A percentile compares a stretch with the other conserved stretches of the same genome.
These are phyloP conservation scores for Penicillium flavigenum DNA, from an alignment of 495 filamentous ascomycete genomes.

Conservation along the genomic window DNA sequence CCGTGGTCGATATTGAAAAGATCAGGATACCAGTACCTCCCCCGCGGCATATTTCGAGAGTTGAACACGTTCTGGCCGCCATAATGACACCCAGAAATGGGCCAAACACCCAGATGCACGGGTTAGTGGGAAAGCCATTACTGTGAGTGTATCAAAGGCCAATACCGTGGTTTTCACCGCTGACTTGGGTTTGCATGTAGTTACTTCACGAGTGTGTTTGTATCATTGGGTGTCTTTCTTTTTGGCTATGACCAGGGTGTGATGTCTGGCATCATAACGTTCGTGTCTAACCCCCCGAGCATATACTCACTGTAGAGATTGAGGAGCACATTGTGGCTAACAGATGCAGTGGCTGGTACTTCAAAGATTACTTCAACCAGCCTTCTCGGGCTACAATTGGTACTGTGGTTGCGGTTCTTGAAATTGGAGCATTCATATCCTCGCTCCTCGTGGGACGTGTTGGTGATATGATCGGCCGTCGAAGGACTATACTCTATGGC, in stretches of 20 bases:
- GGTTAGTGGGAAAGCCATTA: constrained; percentile 92
- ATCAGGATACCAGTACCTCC: constrained; percentile 76
- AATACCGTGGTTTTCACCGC: constrained; percentile 22
- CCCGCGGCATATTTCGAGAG: constrained; percentile 58
- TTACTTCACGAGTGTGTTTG: constrained; percentile 97
- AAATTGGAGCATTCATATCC: constrained; percentile 88
- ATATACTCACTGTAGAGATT: not conserved
- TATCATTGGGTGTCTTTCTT: constrained; percentile 94
- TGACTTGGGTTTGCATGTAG: constrained; percentile 41
- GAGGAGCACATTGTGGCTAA: constrained; percentile 10
- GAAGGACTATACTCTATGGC: constrained; percentile 90
- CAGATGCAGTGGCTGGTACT: constrained; percentile 70
- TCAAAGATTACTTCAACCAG: constrained; percentile 88
- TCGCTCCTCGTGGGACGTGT: constrained; percentile 86
- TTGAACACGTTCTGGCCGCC: constrained; percentile 66
- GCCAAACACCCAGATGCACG: constrained; percentile 69
- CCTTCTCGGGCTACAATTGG: constrained; percentile 81
- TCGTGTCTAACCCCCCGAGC: constrained; percentile 36
- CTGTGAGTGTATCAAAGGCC: constrained; percentile 61
- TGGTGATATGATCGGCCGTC: constrained; percentile 87
- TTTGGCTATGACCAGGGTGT: constrained; percentile 99
- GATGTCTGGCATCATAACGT: constrained; percentile 99
- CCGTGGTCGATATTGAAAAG: constrained; percentile 69
- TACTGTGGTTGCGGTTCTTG: constrained; percentile 95
- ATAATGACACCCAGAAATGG: constrained; percentile 81